Evolutionary conservation across 129 eudicot species (phyloP), one percentile per base, ranked within the genome.

Genomic region (Flaveria sonorensis): DNA sequence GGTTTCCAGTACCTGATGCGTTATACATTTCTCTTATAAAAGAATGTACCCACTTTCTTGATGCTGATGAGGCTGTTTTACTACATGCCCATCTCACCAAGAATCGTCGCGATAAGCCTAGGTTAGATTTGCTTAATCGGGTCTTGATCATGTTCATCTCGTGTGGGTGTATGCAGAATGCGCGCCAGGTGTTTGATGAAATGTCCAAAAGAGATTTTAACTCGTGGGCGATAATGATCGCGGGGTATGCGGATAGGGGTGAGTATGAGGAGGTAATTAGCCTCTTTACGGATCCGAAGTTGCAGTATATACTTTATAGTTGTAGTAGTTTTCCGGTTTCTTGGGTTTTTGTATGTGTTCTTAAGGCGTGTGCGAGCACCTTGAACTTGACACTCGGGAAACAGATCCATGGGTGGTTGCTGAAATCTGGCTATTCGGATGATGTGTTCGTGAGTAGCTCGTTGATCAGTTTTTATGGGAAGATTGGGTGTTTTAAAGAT

Each of bases 141-240:
- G 12, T 89, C 32, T 59, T 90, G 85, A 51, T 88, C 1, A 85
- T 88, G 98, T 69, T 51, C 3, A 75, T 81, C 0, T 64, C 81
- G 2, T 86, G 95, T 24, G 88, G 92, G 62, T 80, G 83, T 48
- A 14, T 85, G 23, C 85, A 50, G n/a, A 65, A 64, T 77, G 96
- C 97, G 16, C 89, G 80, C 71, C 82, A 84, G 26, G 52, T 93
- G 97, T 90, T 93, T 28, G 97, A 90, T 77, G 70, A 87, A 81
- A 93, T 90, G 96, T 13, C 81, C 18, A 78, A 70, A 5, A 79
- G 85, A 68, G 88, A 87, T 79, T 78, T 72, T 26, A 78, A 84
- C 84, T 75, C 97, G 4, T 93, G 96, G 96, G 95, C 95, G 8
- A 82, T 83, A 2, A 74, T 93, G 83, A 85, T 93, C 59, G 91